Evolutionary conservation across 352 stramenopile species (phyloP), one percentile per base, ranked within the genome.

Genomic region (Halophytophthora batemanensis): DNA sequence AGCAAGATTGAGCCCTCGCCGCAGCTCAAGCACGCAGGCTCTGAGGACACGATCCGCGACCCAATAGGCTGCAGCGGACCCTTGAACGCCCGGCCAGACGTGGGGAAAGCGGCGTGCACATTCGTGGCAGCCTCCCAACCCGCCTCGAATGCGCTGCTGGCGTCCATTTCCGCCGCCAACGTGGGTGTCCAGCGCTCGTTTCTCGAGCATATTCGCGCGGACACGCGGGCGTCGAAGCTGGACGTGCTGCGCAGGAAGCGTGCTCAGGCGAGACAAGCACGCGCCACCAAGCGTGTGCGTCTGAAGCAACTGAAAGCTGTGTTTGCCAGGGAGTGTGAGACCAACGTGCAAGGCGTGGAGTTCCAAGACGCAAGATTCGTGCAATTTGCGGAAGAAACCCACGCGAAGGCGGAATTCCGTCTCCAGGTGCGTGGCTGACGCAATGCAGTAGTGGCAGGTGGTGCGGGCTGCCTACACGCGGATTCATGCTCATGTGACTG

Each of bases 351-450:
- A 22, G 53, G 58, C 15, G 46, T 37, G 13, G 39, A 23, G 25
- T 21, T 23, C 14, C 36, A 62, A 25, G 42, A 58, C 33, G 21
- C 35, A 1, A 58, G 57, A 8, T 59, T 66, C 47, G 18, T 54
- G 37, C 55, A 54, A 6, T 66, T 55, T 17, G 18, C 61, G 39
- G 38, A 18, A 15, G 52, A 66, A 31, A 66, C 52, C 17, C 42
- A 66, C 22, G 18, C 14, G 33, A 62, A 53, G 53, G 58, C 58
- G 8, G 18, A 33, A 17, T 21, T 33, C 21, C 48, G 58, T 39
- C 22, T 66, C n/a, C 46, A 66, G 58, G 58, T 61, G 58, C 15
- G 8, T 25, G 14, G 7, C 7, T 13, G 17, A 35, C 6, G 3
- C 44, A 37, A 5, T 17, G 31, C 2, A 17, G 29, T 17, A 6